Percentiles rank a stretch among this genome's conserved stretches.
These are phyloP conservation scores for Danielia reshetovae DNA, from an alignment of 805 yeast species.

Conservation along the genomic window DNA sequence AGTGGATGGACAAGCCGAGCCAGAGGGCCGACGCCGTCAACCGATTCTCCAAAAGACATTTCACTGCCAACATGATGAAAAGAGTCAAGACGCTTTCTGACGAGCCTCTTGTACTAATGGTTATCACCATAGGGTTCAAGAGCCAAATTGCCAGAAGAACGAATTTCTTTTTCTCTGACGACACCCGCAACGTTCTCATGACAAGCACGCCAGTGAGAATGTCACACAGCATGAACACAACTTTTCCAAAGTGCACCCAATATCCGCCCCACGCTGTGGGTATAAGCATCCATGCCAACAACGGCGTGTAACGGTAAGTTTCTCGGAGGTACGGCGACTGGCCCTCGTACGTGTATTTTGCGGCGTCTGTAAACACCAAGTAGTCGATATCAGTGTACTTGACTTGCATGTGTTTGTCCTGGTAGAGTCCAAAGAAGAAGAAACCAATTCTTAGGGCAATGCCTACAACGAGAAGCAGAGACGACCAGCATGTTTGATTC, in stretches of 20 bases:
- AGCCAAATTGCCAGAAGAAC: conserved; percentile 69
- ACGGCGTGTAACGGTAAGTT: conserved; percentile 91
- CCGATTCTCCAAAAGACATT: conserved; percentile 34
- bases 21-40: conserved; percentile 36
- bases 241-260: conserved; percentile 68
- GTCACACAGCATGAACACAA: conserved; percentile 74
- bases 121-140: conserved; percentile 90
- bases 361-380: conserved; percentile 90
- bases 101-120: conserved; percentile 90
- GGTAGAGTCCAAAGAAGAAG: conserved; percentile 77
- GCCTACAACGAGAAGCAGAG: conserved; percentile 1
- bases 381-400: conserved; percentile 95
- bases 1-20: conserved; percentile 79
- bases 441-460: conserved; percentile 52
- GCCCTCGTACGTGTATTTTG: conserved; percentile 57
- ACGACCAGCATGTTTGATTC: neutral
- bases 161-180: conserved; percentile 24
- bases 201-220: conserved; percentile 69
- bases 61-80: conserved; percentile 47
- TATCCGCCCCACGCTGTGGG: conserved; percentile 54
- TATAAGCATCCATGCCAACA: conserved; percentile 74
- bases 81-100: conserved; percentile 87
- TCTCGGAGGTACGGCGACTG: conserved; percentile 77
- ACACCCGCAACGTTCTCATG: conserved; percentile 2
- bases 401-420: conserved; percentile 73